Evolutionary conservation across 805 yeast species (phyloP).

Genomic region (Nakazawaea sp.): DNA sequence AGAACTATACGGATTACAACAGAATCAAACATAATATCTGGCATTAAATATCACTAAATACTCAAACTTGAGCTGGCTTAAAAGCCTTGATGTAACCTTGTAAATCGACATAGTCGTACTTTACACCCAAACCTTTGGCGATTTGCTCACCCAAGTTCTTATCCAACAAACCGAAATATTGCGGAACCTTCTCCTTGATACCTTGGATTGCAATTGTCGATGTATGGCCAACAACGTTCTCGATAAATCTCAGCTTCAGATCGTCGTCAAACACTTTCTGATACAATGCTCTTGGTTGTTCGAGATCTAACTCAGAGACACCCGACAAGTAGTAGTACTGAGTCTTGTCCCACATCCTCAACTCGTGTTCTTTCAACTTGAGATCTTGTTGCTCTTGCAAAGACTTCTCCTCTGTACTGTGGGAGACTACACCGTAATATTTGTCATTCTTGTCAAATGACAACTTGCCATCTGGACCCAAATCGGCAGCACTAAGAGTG

Average conservation of each 20-base stretch:
- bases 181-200: conserved; percentile 31
- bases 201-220: conserved; percentile 21
- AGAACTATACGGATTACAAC: conserved; percentile 7
- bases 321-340: conserved; percentile 32
- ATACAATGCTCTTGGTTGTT: conserved; percentile 39
- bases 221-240: conserved; percentile 33
- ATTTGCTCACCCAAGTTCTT: conserved; percentile 30
- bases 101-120: conserved; percentile 25
- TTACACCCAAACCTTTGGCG: conserved; percentile 34
- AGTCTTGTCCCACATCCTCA: conserved; percentile 27
- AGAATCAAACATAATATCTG: neutral
- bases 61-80: conserved; percentile 8
- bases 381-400: conserved; percentile 23
- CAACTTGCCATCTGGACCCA: conserved; percentile 16
- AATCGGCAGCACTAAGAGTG: conserved; percentile 21
- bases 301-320: conserved; percentile 34
- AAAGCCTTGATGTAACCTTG: conserved; percentile 24
- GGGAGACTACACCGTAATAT: conserved; percentile 27
- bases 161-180: conserved; percentile 35
- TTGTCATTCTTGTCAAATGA: conserved; percentile 19
- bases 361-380: conserved; percentile 27
- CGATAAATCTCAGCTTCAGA: conserved; percentile 26
- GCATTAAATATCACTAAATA: neutral
- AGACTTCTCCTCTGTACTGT: conserved; percentile 19
- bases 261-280: conserved; percentile 29